Evolutionary conservation across 2,329 filamentous ascomycete genomes (phyloP), one percentile per base, ranked within the genome.

Genomic region (Pestalotiopsis sp.): DNA sequence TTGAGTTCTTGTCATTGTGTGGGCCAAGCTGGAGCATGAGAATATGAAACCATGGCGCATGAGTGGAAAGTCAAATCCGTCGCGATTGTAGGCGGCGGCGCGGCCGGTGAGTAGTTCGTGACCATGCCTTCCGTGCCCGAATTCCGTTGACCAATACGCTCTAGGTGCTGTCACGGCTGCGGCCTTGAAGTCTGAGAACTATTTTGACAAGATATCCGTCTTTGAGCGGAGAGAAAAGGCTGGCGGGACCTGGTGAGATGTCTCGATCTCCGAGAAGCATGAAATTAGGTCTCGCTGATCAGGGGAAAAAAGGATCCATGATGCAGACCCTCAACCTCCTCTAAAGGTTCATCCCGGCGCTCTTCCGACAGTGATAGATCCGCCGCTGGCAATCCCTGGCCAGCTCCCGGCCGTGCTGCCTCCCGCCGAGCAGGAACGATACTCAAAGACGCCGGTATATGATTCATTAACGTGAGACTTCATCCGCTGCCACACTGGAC

Each of bases 391-490:
- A 0, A 79, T 86, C 6, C 86, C 86, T 0, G 62, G 72, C 1
- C 72, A 72, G n/a, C 75, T 87, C 0, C 85, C 85, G 0, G 71
- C 71, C 17, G 77, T 77, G 4, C 80, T 79, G 0, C 67, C 79
- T 4, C 84, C 84, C n/a, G 80, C 75, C 45, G 67, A 74, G 11
- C 85, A 84, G 68, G 80, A 87, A 58, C 76, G 85, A 58, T 88
- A 80, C 65, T 71, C 77, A 1, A 75, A 82, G 67, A 88, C 86
- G 1, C 86, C 86, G 0, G 82, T 88, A 3, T 89, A 89, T 68
- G 77, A 81, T 2, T 82, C 80, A 13, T 75, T 88, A 36, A 88
- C 86, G 85, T 86, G 72, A 78, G 83, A 52, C 70, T 23, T 5
- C 11, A 23, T 11, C 14, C 31, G 31, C 31, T 36, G 31, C 31